phyloP scores from a whole-genome alignment of 495 filamentous ascomycete genomes.

The Gamarada debralockiae region DNA sequence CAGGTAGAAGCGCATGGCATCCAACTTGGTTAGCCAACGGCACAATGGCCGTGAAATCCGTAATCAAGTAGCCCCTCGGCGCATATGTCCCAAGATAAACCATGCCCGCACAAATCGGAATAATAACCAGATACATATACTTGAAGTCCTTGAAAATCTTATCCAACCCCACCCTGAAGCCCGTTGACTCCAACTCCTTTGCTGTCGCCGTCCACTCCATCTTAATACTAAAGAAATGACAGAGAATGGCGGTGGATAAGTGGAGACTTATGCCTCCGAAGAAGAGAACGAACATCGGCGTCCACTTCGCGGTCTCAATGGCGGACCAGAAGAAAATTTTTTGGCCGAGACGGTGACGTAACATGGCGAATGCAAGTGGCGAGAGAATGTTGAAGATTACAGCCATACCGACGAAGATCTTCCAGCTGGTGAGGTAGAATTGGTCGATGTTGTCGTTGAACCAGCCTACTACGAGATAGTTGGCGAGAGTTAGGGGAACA shows the following conservation, averaged over 20 bases:
- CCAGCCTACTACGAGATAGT: conserved; percentile 55
- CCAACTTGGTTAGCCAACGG: conserved; percentile 34
- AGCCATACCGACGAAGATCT: conserved; percentile 42
- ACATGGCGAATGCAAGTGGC: conserved; percentile 14
- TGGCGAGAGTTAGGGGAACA: conserved; percentile 58
- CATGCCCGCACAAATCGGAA: conserved; percentile 25
- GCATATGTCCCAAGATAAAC: conserved; percentile 32
- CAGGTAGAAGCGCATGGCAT: conserved; percentile 17
- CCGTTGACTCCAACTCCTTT: conserved; percentile 48
- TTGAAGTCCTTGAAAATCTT: conserved; percentile 24
- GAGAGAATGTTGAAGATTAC: conserved; percentile 41
- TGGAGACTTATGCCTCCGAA: conserved; percentile 61
- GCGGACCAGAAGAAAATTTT: conserved; percentile 30
- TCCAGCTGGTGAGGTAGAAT: conserved; percentile 50
- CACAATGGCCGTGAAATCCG: conserved; percentile 34
- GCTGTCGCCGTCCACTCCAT: conserved; percentile 61
- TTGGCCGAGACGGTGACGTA: conserved; percentile 19
- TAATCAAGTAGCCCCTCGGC: conserved; percentile 32
- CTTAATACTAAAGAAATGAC: conserved; percentile 57
- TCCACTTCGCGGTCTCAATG: conserved; percentile 58
- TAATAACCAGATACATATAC: conserved; percentile 18
- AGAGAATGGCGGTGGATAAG: conserved; percentile 53
- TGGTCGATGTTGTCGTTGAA: conserved; percentile 45
- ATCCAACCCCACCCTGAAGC: conserved; percentile 12
- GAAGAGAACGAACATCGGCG: conserved; percentile 57